Conservation (phyloP, 2,329 filamentous ascomycete genomes). For the Fusarium buharicum region DNA sequence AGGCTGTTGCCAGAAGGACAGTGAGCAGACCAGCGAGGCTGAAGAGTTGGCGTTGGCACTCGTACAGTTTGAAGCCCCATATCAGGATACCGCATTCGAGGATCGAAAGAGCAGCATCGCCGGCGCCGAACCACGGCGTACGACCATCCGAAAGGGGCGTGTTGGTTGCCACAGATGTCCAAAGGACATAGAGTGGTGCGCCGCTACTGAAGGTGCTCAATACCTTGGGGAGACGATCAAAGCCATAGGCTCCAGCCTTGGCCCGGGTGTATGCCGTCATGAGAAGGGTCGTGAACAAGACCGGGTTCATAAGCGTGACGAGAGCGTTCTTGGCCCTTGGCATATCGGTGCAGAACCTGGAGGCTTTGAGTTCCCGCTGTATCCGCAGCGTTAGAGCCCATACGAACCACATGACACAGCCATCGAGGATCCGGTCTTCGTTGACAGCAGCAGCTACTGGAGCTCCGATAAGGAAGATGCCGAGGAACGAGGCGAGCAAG, state of each 20-base stretch:
- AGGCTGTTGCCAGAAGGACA: conserved; percentile 49
- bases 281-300: conserved; percentile 58
- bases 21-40: conserved; percentile 56
- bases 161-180: conserved; percentile 41
- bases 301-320: conserved; percentile 58
- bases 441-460: conserved; percentile 51
- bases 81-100: conserved; percentile 63
- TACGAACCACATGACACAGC: conserved; percentile 58
- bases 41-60: conserved; percentile 59
- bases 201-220: conserved; percentile 50
- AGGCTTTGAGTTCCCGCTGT: conserved; percentile 52
- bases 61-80: conserved; percentile 65
- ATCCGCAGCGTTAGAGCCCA: conserved; percentile 58
- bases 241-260: conserved; percentile 50
- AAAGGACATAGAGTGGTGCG: conserved; percentile 50
- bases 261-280: conserved; percentile 57
- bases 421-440: conserved; percentile 57
- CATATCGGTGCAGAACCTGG: background rate
- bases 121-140: conserved; percentile 55
- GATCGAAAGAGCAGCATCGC: conserved; percentile 60
- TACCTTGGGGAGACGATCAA: conserved; percentile 46
- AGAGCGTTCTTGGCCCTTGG: conserved; percentile 47
- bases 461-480: conserved; percentile 53
- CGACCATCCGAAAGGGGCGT: conserved; percentile 25
- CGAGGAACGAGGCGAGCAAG: conserved; percentile 45